phyloP scores from a whole-genome alignment of 1,139 yeast species.

The Hansenula lynferdii region DNA sequence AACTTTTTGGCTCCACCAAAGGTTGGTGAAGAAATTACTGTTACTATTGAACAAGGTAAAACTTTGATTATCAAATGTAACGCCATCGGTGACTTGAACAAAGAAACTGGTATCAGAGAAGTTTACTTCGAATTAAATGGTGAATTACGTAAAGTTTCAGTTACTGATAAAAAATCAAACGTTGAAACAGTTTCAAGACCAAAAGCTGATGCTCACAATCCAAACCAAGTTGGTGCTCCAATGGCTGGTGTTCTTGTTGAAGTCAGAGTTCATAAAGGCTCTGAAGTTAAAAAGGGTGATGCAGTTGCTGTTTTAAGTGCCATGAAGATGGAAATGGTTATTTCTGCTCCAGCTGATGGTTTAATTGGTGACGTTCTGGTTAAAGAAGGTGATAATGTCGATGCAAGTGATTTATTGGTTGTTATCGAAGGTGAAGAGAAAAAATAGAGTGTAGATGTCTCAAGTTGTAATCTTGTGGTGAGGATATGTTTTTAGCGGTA shows the following conservation, averaged over 20 bases:
- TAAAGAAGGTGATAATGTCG: constrained; percentile 92
- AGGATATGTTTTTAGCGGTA: too few species aligned
- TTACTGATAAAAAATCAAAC: constrained; percentile 82
- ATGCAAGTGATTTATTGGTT: constrained; percentile 73
- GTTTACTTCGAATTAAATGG: constrained; percentile 98
- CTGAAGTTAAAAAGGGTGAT: constrained; percentile 93
- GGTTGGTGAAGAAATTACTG: constrained; percentile 83
- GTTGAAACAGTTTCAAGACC: constrained; percentile 83
- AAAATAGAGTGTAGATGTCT: too few species aligned
- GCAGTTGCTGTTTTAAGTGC: constrained; percentile 93
- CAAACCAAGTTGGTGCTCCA: constrained; percentile 96
- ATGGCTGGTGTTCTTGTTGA: constrained; percentile 99
- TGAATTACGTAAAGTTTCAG: constrained; percentile 93
- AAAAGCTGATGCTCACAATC: constrained; percentile 83
- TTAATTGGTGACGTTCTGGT: constrained; percentile 70
- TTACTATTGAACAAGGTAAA: constrained; percentile 93
- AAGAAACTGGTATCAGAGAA: constrained; percentile 87
- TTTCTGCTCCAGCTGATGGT: constrained; percentile 88
- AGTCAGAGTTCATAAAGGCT: constrained; percentile 82
- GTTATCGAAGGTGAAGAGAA: constrained; percentile 25
- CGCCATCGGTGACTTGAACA: constrained; percentile 87
- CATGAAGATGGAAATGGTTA: constrained; percentile 99
- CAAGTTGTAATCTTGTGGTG: too few species aligned
- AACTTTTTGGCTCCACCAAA: constrained; percentile 83
- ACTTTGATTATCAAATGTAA: constrained; percentile 84